phyloP scores from a whole-genome alignment of 2,329 filamentous ascomycete species.

The Hypoxylon sp. region DNA sequence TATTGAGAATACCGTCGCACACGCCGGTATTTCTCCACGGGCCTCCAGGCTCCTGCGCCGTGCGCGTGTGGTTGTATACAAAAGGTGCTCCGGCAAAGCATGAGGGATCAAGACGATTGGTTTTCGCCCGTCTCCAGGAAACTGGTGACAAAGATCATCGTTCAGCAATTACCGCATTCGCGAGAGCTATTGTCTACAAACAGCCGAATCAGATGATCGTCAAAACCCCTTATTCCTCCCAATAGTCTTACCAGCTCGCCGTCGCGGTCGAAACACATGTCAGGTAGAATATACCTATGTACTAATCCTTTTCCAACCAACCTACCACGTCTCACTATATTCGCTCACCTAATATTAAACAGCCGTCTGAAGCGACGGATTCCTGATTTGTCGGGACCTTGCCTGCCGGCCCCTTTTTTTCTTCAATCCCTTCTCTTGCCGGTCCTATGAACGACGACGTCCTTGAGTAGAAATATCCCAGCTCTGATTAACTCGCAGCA shows the following conservation, averaged over 20 bases:
- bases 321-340: slow-evolving; percentile 22
- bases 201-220: slow-evolving; percentile 34
- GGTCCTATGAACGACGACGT: slow-evolving; percentile 21
- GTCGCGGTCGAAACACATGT: slow-evolving; percentile 6
- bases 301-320: slow-evolving; percentile 8
- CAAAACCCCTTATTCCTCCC: slow-evolving; percentile 19
- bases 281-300: slow-evolving; percentile 16
- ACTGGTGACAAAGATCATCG: slow-evolving; percentile 36
- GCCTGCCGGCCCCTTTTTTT: slow-evolving; percentile 29
- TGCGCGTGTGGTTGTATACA: slow-evolving; percentile 26
- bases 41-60: slow-evolving; percentile 28
- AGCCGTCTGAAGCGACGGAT: slow-evolving; percentile 28
- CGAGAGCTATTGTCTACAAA: slow-evolving; percentile 36
- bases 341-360: slow-evolving; percentile 40
- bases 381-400: slow-evolving; percentile 39
- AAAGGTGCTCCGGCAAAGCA: slow-evolving; percentile 21
- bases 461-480: slow-evolving; percentile 22
- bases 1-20: slow-evolving; percentile 19
- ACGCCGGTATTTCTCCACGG: slow-evolving; percentile 26
- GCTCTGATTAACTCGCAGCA: slow-evolving; percentile 22
- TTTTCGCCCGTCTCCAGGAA: slow-evolving; percentile 15
- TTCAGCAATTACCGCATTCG: slow-evolving; percentile 34
- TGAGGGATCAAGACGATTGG: slow-evolving; percentile 21
- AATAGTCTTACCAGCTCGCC: slow-evolving; percentile 16
- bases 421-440: slow-evolving; percentile 11